phyloP scores from a whole-genome alignment of 2,329 filamentous ascomycete species.

The Microcera coccophila region DNA sequence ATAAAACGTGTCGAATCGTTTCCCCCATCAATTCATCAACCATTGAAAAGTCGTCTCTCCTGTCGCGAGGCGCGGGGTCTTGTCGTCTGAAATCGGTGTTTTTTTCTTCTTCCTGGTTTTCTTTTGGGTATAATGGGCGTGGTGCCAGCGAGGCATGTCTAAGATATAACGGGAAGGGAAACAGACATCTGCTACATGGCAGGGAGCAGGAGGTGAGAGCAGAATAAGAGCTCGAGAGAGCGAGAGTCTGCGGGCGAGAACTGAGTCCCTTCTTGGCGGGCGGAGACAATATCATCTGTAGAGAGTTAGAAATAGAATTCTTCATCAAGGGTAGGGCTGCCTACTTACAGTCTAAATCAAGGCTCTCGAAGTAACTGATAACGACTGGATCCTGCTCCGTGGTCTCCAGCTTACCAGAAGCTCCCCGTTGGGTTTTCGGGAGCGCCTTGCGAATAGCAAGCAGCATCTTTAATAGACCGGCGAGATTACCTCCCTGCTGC shows the following conservation, averaged over 20 bases:
- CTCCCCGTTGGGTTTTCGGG: constrained; percentile 47
- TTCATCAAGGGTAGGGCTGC: no score
- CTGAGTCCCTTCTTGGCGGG: constrained; percentile 48
- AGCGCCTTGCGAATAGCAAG: constrained; percentile 57
- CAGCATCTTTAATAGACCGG: constrained; percentile 58
- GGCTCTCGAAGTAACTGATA: constrained; percentile 50
- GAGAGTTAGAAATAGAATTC: no score
- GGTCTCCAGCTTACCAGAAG: constrained; percentile 47
- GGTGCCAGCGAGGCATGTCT: constrained; percentile 4
- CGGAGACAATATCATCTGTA: constrained; percentile 34
- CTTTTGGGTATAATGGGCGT: background rate
- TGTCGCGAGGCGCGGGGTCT: background rate
- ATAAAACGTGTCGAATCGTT: constrained; percentile 26
- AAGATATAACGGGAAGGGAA: background rate
- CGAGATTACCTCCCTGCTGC: constrained; percentile 56
- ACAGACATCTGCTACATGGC: constrained; percentile 13
- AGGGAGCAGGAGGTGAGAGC: constrained; percentile 45
- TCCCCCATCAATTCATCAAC: constrained; percentile 29
- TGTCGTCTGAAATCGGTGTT: background rate
- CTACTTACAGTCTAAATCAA: constrained; percentile 57
- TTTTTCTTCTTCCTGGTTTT: background rate
- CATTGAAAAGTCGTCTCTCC: constrained; percentile 15
- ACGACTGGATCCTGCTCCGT: constrained; percentile 46
- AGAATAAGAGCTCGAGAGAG: constrained; percentile 49
- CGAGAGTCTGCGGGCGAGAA: constrained; percentile 50